Percentiles rank a stretch among this genome's conserved stretches.
phyloP scores from a whole-genome alignment of 495 filamentous ascomycete species.

The Haplographium delicatum region DNA sequence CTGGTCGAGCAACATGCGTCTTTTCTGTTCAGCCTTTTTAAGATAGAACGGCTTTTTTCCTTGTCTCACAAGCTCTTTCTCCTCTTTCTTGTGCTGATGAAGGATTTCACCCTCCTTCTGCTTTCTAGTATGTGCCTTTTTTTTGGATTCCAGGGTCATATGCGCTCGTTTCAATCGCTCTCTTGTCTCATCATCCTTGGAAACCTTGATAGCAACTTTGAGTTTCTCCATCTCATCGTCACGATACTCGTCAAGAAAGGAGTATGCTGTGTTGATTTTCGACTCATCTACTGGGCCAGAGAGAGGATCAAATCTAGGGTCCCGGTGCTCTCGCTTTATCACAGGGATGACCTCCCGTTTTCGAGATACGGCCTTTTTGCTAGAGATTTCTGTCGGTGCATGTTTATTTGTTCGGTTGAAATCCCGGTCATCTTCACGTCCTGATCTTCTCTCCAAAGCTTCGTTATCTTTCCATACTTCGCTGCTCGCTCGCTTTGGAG shows the following conservation, averaged over 20 bases:
- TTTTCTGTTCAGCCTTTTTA: conserved; percentile 88
- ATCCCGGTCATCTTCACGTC: conserved; percentile 33
- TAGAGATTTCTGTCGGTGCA: conserved; percentile 73
- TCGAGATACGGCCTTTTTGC: conserved; percentile 76
- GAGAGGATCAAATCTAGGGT: conserved; percentile 78
- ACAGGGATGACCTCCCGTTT: conserved; percentile 62
- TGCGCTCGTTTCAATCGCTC: conserved; percentile 64
- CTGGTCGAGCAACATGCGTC: conserved; percentile 68
- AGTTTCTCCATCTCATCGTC: conserved; percentile 71
- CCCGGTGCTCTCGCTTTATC: conserved; percentile 53
- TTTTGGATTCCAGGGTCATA: conserved; percentile 60
- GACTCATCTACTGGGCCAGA: conserved; percentile 45
- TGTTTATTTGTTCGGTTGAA: conserved; percentile 70
- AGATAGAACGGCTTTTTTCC: conserved; percentile 93
- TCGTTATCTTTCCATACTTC: conserved; percentile 27
- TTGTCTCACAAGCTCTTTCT: conserved; percentile 75
- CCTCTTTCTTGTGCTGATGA: conserved; percentile 67
- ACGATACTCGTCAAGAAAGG: conserved; percentile 82
- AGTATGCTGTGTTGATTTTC: conserved; percentile 61
- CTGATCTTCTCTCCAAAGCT: conserved; percentile 33
- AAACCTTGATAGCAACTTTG: conserved; percentile 56
- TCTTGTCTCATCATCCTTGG: conserved; percentile 55
- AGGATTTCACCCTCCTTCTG: conserved; percentile 61
- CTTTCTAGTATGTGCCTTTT: conserved; percentile 61
- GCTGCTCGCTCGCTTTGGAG: conserved; percentile 27